phyloP scores from a whole-genome alignment of 1,284 basidiomycete species.

The Sanguinoderma infundibulare region DNA sequence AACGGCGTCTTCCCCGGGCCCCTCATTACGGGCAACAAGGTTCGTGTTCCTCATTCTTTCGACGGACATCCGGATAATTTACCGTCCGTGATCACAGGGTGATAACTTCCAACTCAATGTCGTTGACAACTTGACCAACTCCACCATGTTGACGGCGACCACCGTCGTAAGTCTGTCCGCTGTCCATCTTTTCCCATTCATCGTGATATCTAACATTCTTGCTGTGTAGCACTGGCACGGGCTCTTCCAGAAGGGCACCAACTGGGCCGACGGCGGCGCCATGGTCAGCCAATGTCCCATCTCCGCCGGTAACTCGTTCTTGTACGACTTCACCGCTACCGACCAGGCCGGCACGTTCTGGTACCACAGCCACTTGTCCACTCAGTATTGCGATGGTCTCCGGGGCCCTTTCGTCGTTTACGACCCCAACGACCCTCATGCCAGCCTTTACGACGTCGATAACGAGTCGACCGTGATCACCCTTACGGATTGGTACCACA shows the following conservation, averaged over 20 bases:
- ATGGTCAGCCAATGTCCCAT: constrained; percentile 58
- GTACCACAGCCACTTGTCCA: constrained; percentile 33
- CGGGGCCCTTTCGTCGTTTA: constrained; percentile 44
- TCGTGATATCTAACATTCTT: background rate
- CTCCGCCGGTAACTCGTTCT: constrained; percentile 46
- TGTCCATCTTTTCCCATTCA: background rate
- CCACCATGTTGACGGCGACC: constrained; percentile 38
- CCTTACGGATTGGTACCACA: constrained; percentile 32
- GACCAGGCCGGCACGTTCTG: constrained; percentile 39
- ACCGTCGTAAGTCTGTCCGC: constrained; percentile 34
- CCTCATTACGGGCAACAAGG: constrained; percentile 30
- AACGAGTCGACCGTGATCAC: constrained; percentile 35
- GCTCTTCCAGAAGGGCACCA: constrained; percentile 38
- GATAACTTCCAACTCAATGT: constrained; percentile 40
- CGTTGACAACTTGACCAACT: constrained; percentile 37
- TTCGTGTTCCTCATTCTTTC: background rate
- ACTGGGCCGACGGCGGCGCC: constrained; percentile 39
- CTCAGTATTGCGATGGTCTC: constrained; percentile 40
- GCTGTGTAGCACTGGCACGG: constrained; percentile 44
- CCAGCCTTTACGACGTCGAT: constrained; percentile 45
- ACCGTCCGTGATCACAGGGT: constrained; percentile 26
- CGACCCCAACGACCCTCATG: constrained; percentile 45
- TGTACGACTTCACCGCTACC: constrained; percentile 42
- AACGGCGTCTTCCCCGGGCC: constrained; percentile 32
- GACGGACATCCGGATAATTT: background rate